Evolutionary conservation across 2,329 filamentous ascomycete species (phyloP).

Genomic region (Nannizziopsis barbatae): DNA sequence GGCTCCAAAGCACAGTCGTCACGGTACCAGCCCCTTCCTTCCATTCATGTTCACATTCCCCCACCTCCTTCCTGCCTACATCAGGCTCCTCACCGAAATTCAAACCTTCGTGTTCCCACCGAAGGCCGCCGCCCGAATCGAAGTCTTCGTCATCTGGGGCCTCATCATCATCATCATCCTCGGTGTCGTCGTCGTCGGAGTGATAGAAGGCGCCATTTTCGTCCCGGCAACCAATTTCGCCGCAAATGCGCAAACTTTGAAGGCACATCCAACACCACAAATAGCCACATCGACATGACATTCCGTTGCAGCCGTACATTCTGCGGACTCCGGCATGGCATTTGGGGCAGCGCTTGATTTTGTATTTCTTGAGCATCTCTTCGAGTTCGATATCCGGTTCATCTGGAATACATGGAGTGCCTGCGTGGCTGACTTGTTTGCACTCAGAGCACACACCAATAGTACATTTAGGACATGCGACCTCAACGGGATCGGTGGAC

Average conservation of each 20-base stretch:
- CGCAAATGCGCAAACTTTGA: constrained; percentile 25
- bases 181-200: no score
- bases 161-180: constrained; percentile 5
- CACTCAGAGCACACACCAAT: constrained; percentile 36
- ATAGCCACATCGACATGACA: constrained; percentile 40
- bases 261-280: constrained; percentile 42
- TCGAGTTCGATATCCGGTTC: constrained; percentile 28
- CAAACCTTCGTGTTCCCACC: constrained; percentile 26
- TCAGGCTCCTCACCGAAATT: constrained; percentile 25
- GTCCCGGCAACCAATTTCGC: not conserved
- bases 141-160: constrained; percentile 8
- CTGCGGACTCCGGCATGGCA: constrained; percentile 39
- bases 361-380: constrained; percentile 32
- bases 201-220: constrained; percentile 3
- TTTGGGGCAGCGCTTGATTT: constrained; percentile 42
- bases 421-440: constrained; percentile 32
- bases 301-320: constrained; percentile 41
- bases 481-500: constrained; percentile 14
- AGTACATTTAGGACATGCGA: constrained; percentile 38
- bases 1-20: not conserved
- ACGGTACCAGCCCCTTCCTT: not conserved
- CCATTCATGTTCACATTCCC: constrained; percentile 12
- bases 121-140: constrained; percentile 9
- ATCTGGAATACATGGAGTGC: constrained; percentile 26
- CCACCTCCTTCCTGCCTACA: constrained; percentile 8